Evolutionary conservation across 177 flowering plant genomes (phyloP).

Genomic region (Vitis hybrid): DNA sequence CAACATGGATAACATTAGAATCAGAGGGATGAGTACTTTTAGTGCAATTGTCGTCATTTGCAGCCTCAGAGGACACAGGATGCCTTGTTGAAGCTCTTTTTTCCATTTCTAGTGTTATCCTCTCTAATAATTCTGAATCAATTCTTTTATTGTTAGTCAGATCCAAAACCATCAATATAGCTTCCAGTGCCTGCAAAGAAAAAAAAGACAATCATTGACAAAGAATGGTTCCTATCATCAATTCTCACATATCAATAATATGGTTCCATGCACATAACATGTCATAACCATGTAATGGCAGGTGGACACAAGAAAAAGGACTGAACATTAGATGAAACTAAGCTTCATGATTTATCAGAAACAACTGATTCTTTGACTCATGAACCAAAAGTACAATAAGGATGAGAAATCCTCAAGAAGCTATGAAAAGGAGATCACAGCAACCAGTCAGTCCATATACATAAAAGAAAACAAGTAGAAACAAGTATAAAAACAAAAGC

Average conservation of each 20-base stretch:
- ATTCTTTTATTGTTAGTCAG: constrained; percentile 59
- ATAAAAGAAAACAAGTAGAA: too few species aligned
- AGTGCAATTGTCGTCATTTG: constrained; percentile 1
- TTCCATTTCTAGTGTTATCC: constrained; percentile 64
- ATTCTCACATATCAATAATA: background rate
- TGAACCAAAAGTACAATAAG: too few species aligned
- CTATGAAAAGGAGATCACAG: too few species aligned
- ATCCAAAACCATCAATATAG: constrained; percentile 64
- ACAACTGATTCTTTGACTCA: background rate
- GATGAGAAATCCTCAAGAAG: too few species aligned
- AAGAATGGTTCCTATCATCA: background rate
- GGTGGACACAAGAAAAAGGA: background rate
- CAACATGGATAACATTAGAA: constrained; percentile 12
- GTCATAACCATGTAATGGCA: background rate
- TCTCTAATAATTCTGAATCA: constrained; percentile 59
- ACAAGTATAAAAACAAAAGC: too few species aligned
- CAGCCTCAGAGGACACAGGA: constrained; percentile 6
- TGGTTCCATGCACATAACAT: background rate
- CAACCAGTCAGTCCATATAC: too few species aligned
- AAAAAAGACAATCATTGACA: background rate
- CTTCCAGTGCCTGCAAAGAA: constrained; percentile 71
- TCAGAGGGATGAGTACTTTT: constrained; percentile 6
- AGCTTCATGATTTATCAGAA: background rate
- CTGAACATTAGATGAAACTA: background rate
- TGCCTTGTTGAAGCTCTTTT: constrained; percentile 24